Conservation (phyloP, 1,284 basidiomycete species). For the Austropuccinia psidii region DNA sequence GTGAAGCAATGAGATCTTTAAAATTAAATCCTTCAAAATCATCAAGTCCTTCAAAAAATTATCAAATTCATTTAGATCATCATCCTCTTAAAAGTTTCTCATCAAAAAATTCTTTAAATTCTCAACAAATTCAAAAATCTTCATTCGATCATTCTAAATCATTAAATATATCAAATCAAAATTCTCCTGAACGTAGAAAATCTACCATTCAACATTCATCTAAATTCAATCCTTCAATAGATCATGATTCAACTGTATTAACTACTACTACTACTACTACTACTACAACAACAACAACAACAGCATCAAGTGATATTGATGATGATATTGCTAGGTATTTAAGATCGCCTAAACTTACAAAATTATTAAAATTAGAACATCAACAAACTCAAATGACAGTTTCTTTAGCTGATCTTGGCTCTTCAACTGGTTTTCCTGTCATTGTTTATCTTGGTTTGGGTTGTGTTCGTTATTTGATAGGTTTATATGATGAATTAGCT, state of each 20-base stretch:
- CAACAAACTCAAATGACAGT: constrained; percentile 76
- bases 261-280: neutral
- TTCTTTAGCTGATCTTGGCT: constrained; percentile 84
- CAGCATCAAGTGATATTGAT: neutral
- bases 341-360: constrained; percentile 73
- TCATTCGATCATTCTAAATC: neutral
- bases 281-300: neutral
- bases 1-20: constrained; percentile 10
- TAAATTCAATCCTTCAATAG: neutral
- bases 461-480: constrained; percentile 86
- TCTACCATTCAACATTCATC: neutral
- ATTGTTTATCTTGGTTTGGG: constrained; percentile 87
- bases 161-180: neutral
- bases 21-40: neutral
- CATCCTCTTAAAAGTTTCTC: neutral
- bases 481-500: constrained; percentile 92
- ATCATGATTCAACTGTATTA: neutral
- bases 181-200: neutral
- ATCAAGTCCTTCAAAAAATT: no score
- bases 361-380: constrained; percentile 66
- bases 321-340: constrained; percentile 54
- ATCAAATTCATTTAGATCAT: no score
- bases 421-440: constrained; percentile 69
- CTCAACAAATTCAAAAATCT: neutral
- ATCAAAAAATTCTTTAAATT: neutral